Evolutionary conservation across 2,329 filamentous ascomycete genomes (phyloP), one percentile per base, ranked within the genome.

Genomic region (Cordyceps tenuipes): DNA sequence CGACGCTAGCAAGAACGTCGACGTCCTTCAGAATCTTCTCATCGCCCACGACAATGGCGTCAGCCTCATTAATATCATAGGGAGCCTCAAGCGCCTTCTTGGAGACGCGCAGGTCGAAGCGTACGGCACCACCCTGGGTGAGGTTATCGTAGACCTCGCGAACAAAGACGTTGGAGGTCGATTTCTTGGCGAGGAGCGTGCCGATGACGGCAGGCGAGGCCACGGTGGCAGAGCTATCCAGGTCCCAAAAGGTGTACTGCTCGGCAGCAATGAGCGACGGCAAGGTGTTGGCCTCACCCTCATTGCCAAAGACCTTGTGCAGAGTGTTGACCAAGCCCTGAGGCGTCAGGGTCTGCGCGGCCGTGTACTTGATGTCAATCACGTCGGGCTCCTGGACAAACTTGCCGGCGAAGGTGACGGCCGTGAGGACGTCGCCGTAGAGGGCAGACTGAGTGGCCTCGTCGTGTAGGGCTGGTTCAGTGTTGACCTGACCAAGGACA

Each of bases 211-310:
- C 75, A 12, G 91, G 87, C 1, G 90, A 86, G 62, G 79, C 78
- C 56, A 81, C 79, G 56, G 87, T 82, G 1, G 79, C 75, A 31
- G 91, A 91, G 71, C 86, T 82, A 69, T 96, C 93, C 46, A 89
- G 72, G 66, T 97, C 90, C 91, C 92, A 97, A 82, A 99, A 97
- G 13, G 87, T 87, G 77, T 94, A 97, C 74, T 97, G 89, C 72
- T 90, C 82, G 21, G 86, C 84, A 65, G 84, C 78, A 59, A 86
- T 73, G 51, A 79, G 71, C n/a, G 63, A 78, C 61, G 66, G 72
- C 62, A 70, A 70, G 60, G 72, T 68, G 60, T 75, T 75, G 26
- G 73, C 70, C 53, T 76, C 73, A 57, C 75, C 82, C 66, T 88
- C 88, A 66, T 84, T 82, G 69, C 72, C 74, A 61, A 77, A 73